Evolutionary conservation across 2,329 filamentous ascomycete genomes (phyloP), one percentile per base, ranked within the genome.

Genomic region (Dactylonectria estremocensis): DNA sequence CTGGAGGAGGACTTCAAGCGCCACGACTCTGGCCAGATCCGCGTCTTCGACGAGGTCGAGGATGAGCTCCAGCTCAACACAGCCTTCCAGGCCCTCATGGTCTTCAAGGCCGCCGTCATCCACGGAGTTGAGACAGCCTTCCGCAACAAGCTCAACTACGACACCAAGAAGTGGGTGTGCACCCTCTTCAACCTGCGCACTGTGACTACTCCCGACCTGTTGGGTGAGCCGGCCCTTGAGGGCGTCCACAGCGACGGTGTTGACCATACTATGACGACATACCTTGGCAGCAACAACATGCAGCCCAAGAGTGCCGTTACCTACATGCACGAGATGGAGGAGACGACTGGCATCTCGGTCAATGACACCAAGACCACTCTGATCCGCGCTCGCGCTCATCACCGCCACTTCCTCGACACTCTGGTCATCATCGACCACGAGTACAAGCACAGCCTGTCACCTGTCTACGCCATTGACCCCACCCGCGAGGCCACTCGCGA

Each of bases 261-360:
- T 16, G 77, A 78, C 64, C 73, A 76, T 59, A 78, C 76, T 59
- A 78, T 78, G 77, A 78, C 77, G 3, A 72, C 71, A 31, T 76
- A 72, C 46, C 72, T 78, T 10, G 74, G 74, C 9, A 70, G 68
- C 63, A 49, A 66, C 43, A 78, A 78, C 66, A 77, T 78, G 74
- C 66, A 64, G 16, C 48, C 69, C 16, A 70, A 74, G 54, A 76
- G 73, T 61, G 76, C 72, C 18, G 71, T 75, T 8, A 78, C 76
- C 24, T 76, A 70, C 58, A 66, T 78, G 43, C 77, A 78, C 66
- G 74, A 72, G 65, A 72, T 67, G 55, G 37, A 59, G 5, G 72
- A 77, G 58, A 68, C 54, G 33, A 76, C 72, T 33, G 75, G 74
- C 10, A 61, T 72, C 8, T 67, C 61, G 43, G 60, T 66, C 46